Percentiles rank a stretch among this genome's conserved stretches.
These are phyloP conservation scores for Onygenales sp. DNA, from an alignment of 2,329 filamentous ascomycete species.

Conservation along the genomic window DNA sequence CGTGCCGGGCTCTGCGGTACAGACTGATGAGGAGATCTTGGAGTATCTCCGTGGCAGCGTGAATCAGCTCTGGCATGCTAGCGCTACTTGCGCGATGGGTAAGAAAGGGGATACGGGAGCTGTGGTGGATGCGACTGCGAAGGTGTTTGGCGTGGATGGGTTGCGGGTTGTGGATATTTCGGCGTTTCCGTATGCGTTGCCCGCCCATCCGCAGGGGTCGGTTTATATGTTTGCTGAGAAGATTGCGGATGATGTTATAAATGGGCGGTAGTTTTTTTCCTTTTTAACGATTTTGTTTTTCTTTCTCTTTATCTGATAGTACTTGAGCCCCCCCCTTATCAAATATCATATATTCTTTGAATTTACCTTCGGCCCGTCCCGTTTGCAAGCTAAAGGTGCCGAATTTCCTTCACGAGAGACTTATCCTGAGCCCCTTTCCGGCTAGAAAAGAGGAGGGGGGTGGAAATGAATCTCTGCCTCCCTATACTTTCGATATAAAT, in stretches of 20 bases:
- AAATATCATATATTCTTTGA: too few relatives aligned
- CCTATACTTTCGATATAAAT: too few relatives aligned
- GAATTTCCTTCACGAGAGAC: too few relatives aligned
- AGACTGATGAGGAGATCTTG: slow-evolving; percentile 37
- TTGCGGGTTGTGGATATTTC: slow-evolving; percentile 27
- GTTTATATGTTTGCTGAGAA: slow-evolving; percentile 38
- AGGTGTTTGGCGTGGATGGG: slow-evolving; percentile 20
- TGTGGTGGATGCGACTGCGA: slow-evolving; percentile 23
- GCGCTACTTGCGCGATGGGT: slow-evolving; percentile 31
- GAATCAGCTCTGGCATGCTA: slow-evolving; percentile 26
- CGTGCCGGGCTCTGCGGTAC: slow-evolving; percentile 28
- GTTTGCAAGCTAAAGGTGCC: too few relatives aligned
- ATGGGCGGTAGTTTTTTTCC: not conserved
- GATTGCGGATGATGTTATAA: slow-evolving; percentile 25
- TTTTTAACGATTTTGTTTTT: not conserved
- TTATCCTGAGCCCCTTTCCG: too few relatives aligned
- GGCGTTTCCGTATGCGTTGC: slow-evolving; percentile 24
- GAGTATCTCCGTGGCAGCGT: slow-evolving; percentile 20
- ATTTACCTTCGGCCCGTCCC: too few relatives aligned
- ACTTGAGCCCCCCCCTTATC: too few relatives aligned
- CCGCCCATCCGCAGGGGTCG: slow-evolving; percentile 34
- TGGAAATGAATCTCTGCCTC: too few relatives aligned
- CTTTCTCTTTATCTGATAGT: not conserved
- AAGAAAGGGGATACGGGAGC: slow-evolving; percentile 18
- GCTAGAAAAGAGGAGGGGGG: too few relatives aligned